phyloP scores from a whole-genome alignment of 345 rosid genomes.

The Eucalyptus regnans region DNA sequence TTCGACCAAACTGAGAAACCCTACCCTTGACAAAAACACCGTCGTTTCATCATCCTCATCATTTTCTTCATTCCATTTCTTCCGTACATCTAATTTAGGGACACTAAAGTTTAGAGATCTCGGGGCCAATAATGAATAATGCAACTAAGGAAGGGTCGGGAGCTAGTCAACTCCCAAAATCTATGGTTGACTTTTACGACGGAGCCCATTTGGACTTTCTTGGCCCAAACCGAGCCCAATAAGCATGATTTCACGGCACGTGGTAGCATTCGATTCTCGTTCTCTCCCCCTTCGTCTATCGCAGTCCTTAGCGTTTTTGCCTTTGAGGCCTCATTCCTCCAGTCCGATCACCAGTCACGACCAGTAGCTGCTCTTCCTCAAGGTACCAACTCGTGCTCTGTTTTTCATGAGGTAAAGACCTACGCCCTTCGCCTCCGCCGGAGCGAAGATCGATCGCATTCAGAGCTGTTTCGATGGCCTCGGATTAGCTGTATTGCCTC shows the following conservation, averaged over 20 bases:
- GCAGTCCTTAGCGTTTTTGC: fast-evolving
- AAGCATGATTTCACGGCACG: background rate
- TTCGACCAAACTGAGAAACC: background rate
- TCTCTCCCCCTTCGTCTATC: too few relatives aligned
- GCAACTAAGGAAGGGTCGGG: background rate
- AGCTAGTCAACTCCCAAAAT: background rate
- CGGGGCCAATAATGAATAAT: background rate
- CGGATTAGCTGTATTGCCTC: too few relatives aligned
- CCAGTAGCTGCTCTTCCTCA: background rate
- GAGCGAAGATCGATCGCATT: too few relatives aligned
- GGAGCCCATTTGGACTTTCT: background rate
- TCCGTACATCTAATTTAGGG: background rate
- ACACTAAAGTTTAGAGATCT: background rate
- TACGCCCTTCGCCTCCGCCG: too few relatives aligned
- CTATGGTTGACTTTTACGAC: background rate
- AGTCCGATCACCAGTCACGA: fast-evolving
- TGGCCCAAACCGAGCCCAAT: background rate
- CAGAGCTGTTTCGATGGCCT: background rate
- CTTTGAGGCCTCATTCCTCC: background rate
- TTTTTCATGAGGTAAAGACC: background rate
- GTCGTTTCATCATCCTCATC: background rate
- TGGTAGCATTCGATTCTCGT: too few relatives aligned
- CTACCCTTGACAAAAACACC: background rate
- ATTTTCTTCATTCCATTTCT: background rate
- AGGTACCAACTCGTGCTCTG: background rate